Percentiles rank a stretch among this genome's conserved stretches.
These are phyloP conservation scores for Calonectria pseudoturangicola DNA, from an alignment of 2,329 filamentous ascomycete genomes.

Conservation along the genomic window DNA sequence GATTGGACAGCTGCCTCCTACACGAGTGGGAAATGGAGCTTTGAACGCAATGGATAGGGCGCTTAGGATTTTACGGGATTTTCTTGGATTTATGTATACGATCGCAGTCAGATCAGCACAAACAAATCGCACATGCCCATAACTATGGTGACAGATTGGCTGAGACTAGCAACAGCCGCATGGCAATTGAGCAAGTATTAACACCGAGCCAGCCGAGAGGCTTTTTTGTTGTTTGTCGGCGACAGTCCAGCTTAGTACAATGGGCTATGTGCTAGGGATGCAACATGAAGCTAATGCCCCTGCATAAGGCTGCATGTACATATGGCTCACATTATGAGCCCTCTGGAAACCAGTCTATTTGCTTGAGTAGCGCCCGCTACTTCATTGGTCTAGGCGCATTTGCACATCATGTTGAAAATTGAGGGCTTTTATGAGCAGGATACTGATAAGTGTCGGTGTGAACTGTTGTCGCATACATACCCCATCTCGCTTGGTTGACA, in stretches of 20 bases:
- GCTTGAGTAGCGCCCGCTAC: neutral
- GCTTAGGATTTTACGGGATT: neutral
- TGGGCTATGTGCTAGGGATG: neutral
- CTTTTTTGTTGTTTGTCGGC: neutral
- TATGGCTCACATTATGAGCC: too few relatives aligned
- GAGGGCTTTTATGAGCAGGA: neutral
- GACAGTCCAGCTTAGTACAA: neutral
- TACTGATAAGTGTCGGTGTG: neutral
- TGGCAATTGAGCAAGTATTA: neutral
- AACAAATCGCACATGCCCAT: constrained; percentile 5
- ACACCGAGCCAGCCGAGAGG: neutral
- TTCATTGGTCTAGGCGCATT: neutral
- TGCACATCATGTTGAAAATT: neutral
- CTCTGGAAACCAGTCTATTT: neutral
- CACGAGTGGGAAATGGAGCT: constrained; percentile 8
- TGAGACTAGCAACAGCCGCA: neutral
- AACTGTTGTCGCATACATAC: neutral
- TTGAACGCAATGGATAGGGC: neutral
- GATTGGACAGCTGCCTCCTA: constrained; percentile 13
- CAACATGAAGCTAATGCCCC: constrained; percentile 20
- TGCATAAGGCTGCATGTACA: constrained; percentile 18
- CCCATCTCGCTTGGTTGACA: neutral
- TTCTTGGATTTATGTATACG: constrained; percentile 9
- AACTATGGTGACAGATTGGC: neutral
- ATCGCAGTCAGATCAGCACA: neutral